These are phyloP conservation scores for Solanum bukasovii DNA, from an alignment of 257 asterid species.

Conservation along the genomic window DNA sequence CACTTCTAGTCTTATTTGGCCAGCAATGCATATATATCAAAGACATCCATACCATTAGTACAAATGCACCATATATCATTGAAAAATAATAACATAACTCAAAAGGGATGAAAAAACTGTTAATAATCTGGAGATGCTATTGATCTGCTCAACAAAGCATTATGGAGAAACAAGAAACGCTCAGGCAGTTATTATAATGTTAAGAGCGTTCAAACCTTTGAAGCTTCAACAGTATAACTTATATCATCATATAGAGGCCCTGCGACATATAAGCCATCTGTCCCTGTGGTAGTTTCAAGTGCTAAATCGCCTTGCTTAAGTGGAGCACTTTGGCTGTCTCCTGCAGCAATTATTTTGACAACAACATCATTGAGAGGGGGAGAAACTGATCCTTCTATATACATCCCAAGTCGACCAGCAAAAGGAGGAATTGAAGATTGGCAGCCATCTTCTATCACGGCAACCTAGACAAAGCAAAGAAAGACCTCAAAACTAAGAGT, in stretches of 20 bases:
- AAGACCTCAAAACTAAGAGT: constrained; percentile 4
- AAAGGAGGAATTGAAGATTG: constrained; percentile 67
- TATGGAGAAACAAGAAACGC: background rate
- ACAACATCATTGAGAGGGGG: constrained; percentile 79
- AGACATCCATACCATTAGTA: background rate
- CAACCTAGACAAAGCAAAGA: constrained; percentile 42
- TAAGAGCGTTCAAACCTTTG: constrained; percentile 51
- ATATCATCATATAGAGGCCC: constrained; percentile 97
- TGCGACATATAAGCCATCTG: constrained; percentile 64
- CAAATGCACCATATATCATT: background rate
- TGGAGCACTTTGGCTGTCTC: constrained; percentile 52
- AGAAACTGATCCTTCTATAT: constrained; percentile 86
- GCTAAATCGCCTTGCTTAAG: constrained; percentile 63
- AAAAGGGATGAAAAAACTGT: background rate
- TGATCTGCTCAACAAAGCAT: background rate
- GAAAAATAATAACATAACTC: background rate
- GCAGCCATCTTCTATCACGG: constrained; percentile 65
- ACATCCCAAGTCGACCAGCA: constrained; percentile 71
- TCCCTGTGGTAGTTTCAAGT: constrained; percentile 60
- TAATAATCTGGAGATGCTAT: background rate
- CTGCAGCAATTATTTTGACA: constrained; percentile 56
- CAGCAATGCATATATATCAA: background rate
- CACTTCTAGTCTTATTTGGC: background rate
- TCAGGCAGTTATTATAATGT: background rate
- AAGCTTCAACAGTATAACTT: constrained; percentile 58